Percentiles rank a stretch among this genome's conserved stretches.
Evolutionary conservation across 345 rosid genomes (phyloP).

Genomic region (Luvunga scandens): DNA sequence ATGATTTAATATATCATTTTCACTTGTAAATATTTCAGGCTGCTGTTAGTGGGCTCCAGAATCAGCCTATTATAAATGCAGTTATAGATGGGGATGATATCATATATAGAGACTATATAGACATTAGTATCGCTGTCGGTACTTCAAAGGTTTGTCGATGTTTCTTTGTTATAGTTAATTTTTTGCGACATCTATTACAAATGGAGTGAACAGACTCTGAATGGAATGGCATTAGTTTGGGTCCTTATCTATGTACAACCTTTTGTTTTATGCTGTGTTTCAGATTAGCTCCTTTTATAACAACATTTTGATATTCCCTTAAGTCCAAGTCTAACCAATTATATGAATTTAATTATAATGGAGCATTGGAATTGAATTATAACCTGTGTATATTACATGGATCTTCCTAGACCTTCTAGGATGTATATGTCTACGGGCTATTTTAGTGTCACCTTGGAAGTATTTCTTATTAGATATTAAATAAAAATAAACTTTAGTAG

Average conservation of each 20-base stretch:
- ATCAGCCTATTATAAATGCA: slow-evolving; percentile 96
- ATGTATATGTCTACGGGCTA: not conserved
- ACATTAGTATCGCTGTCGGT: slow-evolving; percentile 86
- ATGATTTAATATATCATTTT: not conserved
- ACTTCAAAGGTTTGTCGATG: slow-evolving; percentile 49
- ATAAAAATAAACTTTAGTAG: not conserved
- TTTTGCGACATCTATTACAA: not conserved
- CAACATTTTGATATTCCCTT: not conserved
- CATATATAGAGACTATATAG: slow-evolving; percentile 91
- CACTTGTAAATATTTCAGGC: slow-evolving; percentile 52
- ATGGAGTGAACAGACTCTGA: not conserved
- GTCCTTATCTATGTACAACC: not conserved
- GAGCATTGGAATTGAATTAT: not conserved
- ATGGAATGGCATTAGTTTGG: not conserved
- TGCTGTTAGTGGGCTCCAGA: slow-evolving; percentile 94
- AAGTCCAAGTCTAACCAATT: not conserved
- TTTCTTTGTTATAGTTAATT: not conserved
- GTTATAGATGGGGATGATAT: slow-evolving; percentile 98
- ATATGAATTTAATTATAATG: not conserved
- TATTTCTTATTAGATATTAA: not conserved
- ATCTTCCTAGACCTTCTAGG: not conserved
- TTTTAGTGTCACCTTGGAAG: not conserved
- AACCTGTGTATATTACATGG: not conserved
- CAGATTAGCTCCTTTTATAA: not conserved
- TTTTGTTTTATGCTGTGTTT: not conserved